A percentile compares a stretch with the other conserved stretches of the same genome.
Conservation (phyloP, 345 rosid genomes). For the Rhodomyrtus tomentosa region DNA sequence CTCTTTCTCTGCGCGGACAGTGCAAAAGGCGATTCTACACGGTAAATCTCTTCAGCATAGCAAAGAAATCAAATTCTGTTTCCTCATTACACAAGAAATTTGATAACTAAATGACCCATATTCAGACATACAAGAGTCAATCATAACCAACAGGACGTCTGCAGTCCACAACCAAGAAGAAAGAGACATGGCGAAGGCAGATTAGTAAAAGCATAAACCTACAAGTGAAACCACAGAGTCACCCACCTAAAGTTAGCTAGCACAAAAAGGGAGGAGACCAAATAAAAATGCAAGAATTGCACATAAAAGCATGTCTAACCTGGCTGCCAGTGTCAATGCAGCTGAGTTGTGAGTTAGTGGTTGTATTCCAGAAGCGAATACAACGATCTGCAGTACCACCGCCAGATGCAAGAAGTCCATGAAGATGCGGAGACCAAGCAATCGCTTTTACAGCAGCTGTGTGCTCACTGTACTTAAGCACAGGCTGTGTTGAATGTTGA, state of each 20-base stretch:
- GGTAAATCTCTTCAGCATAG: not conserved
- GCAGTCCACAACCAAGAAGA: not conserved
- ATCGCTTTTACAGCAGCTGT: slow-evolving; percentile 99
- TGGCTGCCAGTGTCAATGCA: slow-evolving; percentile 96
- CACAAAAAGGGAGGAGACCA: not conserved
- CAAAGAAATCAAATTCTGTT: not conserved
- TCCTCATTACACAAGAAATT: not conserved
- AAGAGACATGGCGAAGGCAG: not conserved
- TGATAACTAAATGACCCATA: not conserved
- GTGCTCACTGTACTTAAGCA: slow-evolving; percentile 83
- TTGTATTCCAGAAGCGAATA: slow-evolving; percentile 97
- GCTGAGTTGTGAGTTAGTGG: slow-evolving; percentile 75
- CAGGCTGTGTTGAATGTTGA: slow-evolving; percentile 88
- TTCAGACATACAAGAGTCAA: not conserved
- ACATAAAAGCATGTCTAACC: slow-evolving; percentile 22
- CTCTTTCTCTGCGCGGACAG: not conserved
- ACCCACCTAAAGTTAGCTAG: not conserved
- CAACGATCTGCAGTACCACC: slow-evolving; percentile 98
- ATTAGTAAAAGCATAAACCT: not conserved
- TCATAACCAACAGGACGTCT: not conserved
- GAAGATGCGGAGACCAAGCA: slow-evolving; percentile 99
- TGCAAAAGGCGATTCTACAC: not conserved
- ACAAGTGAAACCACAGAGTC: not conserved
- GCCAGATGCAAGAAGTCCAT: slow-evolving; percentile 97
- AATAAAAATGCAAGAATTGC: not conserved